phyloP scores from a whole-genome alignment of 2,329 filamentous ascomycete genomes.

The Raffaelea deltoideospora region DNA sequence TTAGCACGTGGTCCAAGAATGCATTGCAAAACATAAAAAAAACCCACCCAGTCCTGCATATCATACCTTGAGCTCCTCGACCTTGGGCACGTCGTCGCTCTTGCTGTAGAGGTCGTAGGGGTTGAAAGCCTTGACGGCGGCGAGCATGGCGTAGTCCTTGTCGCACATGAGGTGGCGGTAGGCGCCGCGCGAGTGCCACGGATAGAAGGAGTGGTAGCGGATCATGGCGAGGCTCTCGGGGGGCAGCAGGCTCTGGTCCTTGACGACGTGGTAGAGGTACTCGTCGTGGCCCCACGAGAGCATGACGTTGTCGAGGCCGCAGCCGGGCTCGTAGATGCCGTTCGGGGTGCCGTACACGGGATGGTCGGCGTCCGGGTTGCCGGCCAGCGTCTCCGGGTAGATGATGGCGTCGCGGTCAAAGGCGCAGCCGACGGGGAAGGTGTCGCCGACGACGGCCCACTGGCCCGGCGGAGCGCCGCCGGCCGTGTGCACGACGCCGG shows the following conservation, averaged over 20 bases:
- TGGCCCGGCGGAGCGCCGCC: conserved; percentile 80
- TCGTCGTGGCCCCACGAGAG: conserved; percentile 83
- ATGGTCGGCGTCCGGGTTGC: conserved; percentile 60
- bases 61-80: conserved; percentile 57
- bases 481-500: no score
- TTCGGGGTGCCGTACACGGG: conserved; percentile 58
- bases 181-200: conserved; percentile 72
- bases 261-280: conserved; percentile 75
- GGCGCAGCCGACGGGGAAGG: conserved; percentile 63
- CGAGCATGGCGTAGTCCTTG: conserved; percentile 65
- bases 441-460: conserved; percentile 87
- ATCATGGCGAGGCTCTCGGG: conserved; percentile 83
- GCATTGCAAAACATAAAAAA: not conserved
- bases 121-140: conserved; percentile 74
- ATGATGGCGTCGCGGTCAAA: conserved; percentile 63
- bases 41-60: not conserved
- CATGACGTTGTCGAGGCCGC: conserved; percentile 78
- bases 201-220: conserved; percentile 83
- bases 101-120: conserved; percentile 89
- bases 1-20: no score
- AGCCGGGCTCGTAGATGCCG: conserved; percentile 67
- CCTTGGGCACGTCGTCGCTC: conserved; percentile 64
- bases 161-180: conserved; percentile 74
- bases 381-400: conserved; percentile 61
- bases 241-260: conserved; percentile 66